A percentile compares a stretch with the other conserved stretches of the same genome.
Evolutionary conservation across 2,329 filamentous ascomycete genomes (phyloP).

Genomic region (Trichoderma breve): DNA sequence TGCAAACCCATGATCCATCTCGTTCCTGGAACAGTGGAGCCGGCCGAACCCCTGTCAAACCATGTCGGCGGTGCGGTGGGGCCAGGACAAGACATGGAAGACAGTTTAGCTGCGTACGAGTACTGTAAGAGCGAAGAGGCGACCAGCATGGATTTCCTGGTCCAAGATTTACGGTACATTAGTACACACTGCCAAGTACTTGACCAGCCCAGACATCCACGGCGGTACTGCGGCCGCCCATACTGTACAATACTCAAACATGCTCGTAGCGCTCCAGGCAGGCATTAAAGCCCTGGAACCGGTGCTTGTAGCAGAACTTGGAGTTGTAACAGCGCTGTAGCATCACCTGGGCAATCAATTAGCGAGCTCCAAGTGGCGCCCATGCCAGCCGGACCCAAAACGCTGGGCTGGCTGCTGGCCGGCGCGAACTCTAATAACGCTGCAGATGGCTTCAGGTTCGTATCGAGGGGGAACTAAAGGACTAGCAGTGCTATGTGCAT

Average conservation of each 20-base stretch:
- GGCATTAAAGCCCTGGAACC: background rate
- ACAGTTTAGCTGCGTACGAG: too few species aligned
- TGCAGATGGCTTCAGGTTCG: background rate
- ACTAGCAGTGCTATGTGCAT: background rate
- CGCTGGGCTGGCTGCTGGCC: constrained; percentile 13
- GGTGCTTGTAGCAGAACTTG: background rate
- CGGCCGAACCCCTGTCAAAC: background rate
- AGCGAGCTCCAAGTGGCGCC: background rate
- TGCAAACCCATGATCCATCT: background rate
- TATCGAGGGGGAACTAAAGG: background rate
- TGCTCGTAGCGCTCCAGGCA: background rate
- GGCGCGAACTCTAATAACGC: constrained; percentile 3
- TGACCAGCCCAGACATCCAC: background rate
- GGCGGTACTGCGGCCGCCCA: background rate
- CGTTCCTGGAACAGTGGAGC: constrained; percentile 21
- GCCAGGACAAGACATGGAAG: background rate
- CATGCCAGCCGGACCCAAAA: constrained; percentile 8
- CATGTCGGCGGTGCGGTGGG: constrained; percentile 3
- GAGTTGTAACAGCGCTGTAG: background rate
- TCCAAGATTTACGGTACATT: background rate
- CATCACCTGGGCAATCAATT: background rate
- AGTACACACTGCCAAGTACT: background rate
- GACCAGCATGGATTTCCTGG: background rate
- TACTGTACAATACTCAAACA: background rate
- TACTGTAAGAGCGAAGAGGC: background rate